These are phyloP conservation scores for Clitoria ternatea DNA, from an alignment of 306 rosid species.

Conservation along the genomic window DNA sequence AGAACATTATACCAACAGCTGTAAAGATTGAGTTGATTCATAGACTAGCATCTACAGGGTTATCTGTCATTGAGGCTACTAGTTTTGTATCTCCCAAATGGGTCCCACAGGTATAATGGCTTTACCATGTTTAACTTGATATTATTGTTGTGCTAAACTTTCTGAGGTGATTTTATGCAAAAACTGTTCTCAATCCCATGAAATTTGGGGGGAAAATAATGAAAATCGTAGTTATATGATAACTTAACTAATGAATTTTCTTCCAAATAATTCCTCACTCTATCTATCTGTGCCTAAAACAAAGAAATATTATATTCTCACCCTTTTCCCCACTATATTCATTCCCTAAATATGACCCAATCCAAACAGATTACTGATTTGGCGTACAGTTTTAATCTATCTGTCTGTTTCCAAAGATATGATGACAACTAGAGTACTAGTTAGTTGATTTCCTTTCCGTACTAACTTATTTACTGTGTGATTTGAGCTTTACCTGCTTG, in stretches of 20 bases:
- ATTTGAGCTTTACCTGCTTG: constrained; percentile 9
- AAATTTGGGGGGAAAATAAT: background rate
- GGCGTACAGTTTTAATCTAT: background rate
- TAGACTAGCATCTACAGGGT: constrained; percentile 67
- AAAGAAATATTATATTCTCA: background rate
- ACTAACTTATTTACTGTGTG: background rate
- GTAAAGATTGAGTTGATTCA: constrained; percentile 74
- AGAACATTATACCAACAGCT: constrained; percentile 62
- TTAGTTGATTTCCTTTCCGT: constrained; percentile 2
- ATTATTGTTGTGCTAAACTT: background rate
- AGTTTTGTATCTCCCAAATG: constrained; percentile 96
- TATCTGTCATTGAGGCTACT: constrained; percentile 81
- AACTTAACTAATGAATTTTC: background rate
- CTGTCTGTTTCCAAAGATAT: background rate
- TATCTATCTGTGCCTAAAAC: background rate
- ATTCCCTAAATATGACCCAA: background rate
- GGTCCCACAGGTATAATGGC: constrained; percentile 78
- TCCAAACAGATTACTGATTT: background rate
- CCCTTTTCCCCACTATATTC: background rate
- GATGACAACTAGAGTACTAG: constrained; percentile 1
- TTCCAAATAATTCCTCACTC: background rate
- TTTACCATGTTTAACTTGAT: background rate
- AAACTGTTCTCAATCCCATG: background rate
- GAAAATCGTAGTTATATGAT: background rate
- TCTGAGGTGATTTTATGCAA: constrained; percentile 6